A percentile compares a stretch with the other conserved stretches of the same genome.
phyloP scores from a whole-genome alignment of 768 basidiomycete genomes.

The Leccinum barrowsii region DNA sequence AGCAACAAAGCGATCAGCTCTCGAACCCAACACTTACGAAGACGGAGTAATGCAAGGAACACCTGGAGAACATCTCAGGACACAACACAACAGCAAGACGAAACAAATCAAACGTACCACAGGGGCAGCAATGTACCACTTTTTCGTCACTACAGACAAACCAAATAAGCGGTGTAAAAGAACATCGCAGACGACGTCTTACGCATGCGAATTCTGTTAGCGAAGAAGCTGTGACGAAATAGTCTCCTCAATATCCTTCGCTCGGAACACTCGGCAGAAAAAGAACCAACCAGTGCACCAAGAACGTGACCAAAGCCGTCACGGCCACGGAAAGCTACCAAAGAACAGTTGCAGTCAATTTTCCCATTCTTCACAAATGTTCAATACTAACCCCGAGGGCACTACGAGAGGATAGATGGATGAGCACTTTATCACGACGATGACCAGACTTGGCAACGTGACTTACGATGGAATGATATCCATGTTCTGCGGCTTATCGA shows the following conservation, averaged over 20 bases:
- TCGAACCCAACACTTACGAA: slow-evolving; percentile 19
- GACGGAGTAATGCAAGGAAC: slow-evolving; percentile 33
- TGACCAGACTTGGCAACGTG: background rate
- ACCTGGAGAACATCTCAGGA: slow-evolving; percentile 8
- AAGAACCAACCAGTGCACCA: slow-evolving; percentile 31
- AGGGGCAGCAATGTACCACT: slow-evolving; percentile 31
- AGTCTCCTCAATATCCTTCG: background rate
- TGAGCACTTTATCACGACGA: background rate
- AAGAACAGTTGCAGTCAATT: background rate
- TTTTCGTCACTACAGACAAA: slow-evolving; percentile 26
- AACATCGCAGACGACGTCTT: background rate
- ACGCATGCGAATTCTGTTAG: slow-evolving; percentile 34
- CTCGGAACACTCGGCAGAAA: background rate
- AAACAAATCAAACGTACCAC: slow-evolving; percentile 13
- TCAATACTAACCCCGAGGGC: slow-evolving; percentile 26
- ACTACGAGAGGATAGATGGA: slow-evolving; percentile 5
- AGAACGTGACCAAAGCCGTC: slow-evolving; percentile 29
- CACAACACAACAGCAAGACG: background rate
- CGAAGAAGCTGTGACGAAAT: slow-evolving; percentile 24
- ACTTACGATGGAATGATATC: slow-evolving; percentile 31
- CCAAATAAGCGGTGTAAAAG: slow-evolving; percentile 4
- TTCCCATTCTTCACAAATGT: background rate
- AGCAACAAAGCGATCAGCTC: background rate
- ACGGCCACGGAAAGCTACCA: slow-evolving; percentile 31
- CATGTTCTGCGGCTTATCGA: slow-evolving; percentile 23